These are phyloP conservation scores for Trichosporon faecale DNA, from an alignment of 1,284 basidiomycete species.

Conservation along the genomic window DNA sequence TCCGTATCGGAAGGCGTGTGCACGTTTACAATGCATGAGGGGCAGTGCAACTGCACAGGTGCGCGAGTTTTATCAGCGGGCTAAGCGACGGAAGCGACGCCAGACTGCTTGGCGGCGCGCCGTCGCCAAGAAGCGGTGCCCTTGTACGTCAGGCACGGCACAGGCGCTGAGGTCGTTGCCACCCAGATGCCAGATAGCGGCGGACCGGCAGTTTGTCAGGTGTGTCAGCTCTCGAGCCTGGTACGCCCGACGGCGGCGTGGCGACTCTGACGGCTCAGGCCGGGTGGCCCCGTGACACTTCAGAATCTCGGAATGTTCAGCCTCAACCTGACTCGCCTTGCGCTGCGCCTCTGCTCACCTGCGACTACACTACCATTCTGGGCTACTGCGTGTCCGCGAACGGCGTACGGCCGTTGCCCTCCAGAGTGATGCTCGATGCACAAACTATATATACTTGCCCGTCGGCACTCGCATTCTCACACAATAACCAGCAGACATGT, in stretches of 20 bases:
- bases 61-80: background rate
- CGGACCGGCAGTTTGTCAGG: background rate
- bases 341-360: background rate
- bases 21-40: background rate
- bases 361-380: background rate
- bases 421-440: background rate
- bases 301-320: slow-evolving; percentile 4
- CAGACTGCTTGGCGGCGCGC: background rate
- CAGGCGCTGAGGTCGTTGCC: background rate
- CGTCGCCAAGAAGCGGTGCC: background rate
- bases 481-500: background rate
- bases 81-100: background rate
- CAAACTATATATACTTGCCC: slow-evolving; percentile 10
- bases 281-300: background rate
- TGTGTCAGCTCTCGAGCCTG: background rate
- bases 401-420: background rate
- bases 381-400: no score
- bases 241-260: background rate
- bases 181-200: background rate
- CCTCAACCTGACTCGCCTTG: background rate
- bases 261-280: background rate
- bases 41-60: background rate
- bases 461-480: background rate
- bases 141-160: background rate
- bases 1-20: background rate